These are phyloP conservation scores for Ogataea paraovalis DNA, from an alignment of 805 yeast genomes.

Conservation along the genomic window DNA sequence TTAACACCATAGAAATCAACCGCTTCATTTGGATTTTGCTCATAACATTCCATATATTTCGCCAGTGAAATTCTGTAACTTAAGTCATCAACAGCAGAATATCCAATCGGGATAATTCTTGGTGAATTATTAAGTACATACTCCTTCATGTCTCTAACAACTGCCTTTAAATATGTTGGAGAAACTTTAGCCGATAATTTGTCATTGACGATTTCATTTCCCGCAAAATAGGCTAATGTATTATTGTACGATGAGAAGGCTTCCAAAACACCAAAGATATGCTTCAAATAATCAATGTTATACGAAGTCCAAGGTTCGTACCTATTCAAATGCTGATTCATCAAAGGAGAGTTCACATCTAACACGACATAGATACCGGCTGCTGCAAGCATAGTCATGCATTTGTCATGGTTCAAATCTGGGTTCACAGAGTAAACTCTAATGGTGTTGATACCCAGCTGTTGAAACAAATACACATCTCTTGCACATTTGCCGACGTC, in stretches of 20 bases:
- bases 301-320: slow-evolving; percentile 93
- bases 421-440: slow-evolving; percentile 88
- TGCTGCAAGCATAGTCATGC: slow-evolving; percentile 87
- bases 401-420: slow-evolving; percentile 73
- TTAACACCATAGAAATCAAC: slow-evolving; percentile 83
- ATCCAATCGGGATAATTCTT: slow-evolving; percentile 82
- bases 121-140: slow-evolving; percentile 58
- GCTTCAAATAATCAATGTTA: slow-evolving; percentile 63
- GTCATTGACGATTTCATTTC: slow-evolving; percentile 87
- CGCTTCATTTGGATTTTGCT: slow-evolving; percentile 44
- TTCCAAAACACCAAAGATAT: slow-evolving; percentile 73
- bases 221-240: slow-evolving; percentile 88
- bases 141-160: slow-evolving; percentile 74
- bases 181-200: slow-evolving; percentile 62
- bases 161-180: slow-evolving; percentile 73
- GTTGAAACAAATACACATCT: slow-evolving; percentile 76
- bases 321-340: slow-evolving; percentile 75
- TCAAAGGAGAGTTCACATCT: slow-evolving; percentile 87
- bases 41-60: slow-evolving; percentile 73
- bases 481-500: slow-evolving; percentile 71
- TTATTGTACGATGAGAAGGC: slow-evolving; percentile 83
- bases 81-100: slow-evolving; percentile 94
- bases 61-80: slow-evolving; percentile 72
- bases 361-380: slow-evolving; percentile 90
- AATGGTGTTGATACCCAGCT: slow-evolving; percentile 80